Evolutionary conservation across 805 yeast genomes (phyloP), one percentile per base, ranked within the genome.

Genomic region (Saturnispora quitensis): DNA sequence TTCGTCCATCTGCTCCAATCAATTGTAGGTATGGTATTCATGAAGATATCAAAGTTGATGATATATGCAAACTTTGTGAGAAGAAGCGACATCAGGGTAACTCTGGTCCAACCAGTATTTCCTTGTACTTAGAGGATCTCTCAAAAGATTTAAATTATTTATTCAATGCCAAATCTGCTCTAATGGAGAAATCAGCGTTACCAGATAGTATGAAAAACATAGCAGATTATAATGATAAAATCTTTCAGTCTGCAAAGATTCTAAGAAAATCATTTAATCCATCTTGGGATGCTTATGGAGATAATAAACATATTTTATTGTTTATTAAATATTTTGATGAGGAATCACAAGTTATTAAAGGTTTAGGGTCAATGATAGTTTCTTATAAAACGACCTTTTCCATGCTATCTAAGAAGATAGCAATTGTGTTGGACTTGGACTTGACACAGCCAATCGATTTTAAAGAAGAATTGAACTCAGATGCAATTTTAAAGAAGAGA

Each of bases 261-360:
- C 17, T 50, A 3, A 50, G 48, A n/a, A 43, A 51, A 18, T 27
- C 25, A 3, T 24, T 22, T 17, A 48, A 20, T 12, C 60, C 68
- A 15, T 54, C 50, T 31, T 51, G 63, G 42, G 65, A 62, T 27
- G 50, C 60, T 5, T 50, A 59, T 25, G 50, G 56, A 3, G 62
- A 58, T 36, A 56, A 51, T 43, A 69, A 56, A 48, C 67, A 65
- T 51, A 58, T 64, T 27, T 50, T 75, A 36, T 24, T 77, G 9
- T 80, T 84, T 57, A 58, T 89, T 48, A 89, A 89, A 64, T 74
- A 74, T 55, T 89, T 84, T 67, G 90, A 89, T 60, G 74, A 73
- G 1, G 61, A 63, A 4, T 58, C 67, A 0, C 84, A 81, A 62
- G 63, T 71, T 5, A 62, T 88, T n/a, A 66, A 63, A n/a, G 95